Conservation (phyloP, 192 early-diverging fungal genomes). For the Coemansia umbellata region DNA sequence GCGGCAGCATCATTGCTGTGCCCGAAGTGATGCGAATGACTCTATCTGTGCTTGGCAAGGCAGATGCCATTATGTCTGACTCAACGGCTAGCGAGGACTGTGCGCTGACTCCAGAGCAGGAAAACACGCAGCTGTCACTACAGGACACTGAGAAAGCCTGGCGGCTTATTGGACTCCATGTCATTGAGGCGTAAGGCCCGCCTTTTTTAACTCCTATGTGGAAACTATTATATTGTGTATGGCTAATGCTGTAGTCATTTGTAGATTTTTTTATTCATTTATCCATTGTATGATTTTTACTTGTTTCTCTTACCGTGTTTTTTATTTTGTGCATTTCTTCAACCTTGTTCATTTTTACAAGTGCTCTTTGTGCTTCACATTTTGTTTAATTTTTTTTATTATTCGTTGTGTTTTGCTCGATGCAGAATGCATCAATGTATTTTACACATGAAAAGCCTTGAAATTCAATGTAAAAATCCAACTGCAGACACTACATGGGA, state of each 20-base stretch:
- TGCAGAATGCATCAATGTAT: no score
- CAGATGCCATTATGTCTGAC: conserved; percentile 9
- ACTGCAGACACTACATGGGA: no score
- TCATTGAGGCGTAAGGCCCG: conserved; percentile 44
- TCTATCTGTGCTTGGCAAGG: conserved; percentile 42
- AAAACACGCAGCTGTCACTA: conserved; percentile 30
- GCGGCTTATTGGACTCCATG: conserved; percentile 46
- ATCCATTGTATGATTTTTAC: not conserved
- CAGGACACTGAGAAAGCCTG: conserved; percentile 39
- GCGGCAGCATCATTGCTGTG: conserved; percentile 45
- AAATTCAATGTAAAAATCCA: no score
- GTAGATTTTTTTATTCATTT: not conserved
- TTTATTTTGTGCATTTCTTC: conserved; percentile 1
- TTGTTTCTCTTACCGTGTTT: not conserved
- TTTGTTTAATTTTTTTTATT: no score
- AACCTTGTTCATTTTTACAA: no score
- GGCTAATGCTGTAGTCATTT: not conserved
- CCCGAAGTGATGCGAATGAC: conserved; percentile 51
- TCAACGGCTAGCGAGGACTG: conserved; percentile 20
- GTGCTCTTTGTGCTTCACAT: no score
- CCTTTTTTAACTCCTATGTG: no score
- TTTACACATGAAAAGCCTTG: no score
- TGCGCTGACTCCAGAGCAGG: conserved; percentile 36
- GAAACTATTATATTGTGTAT: not conserved
- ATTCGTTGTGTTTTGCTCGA: no score